A percentile compares a stretch with the other conserved stretches of the same genome.
Evolutionary conservation across 495 filamentous ascomycete species (phyloP).

Genomic region (Aspergillus conjunctus): DNA sequence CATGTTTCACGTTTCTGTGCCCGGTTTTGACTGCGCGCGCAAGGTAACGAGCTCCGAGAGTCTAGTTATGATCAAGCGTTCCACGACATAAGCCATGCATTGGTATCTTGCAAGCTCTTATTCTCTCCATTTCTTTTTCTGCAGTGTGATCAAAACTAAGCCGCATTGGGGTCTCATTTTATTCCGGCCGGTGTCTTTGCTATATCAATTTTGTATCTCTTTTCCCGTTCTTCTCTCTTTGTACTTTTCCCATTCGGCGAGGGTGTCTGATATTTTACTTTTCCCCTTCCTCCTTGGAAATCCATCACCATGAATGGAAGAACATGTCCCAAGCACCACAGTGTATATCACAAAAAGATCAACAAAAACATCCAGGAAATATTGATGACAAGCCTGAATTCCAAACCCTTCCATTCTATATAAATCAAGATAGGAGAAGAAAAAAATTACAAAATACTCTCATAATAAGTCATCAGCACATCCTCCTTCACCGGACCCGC

Average conservation of each 20-base stretch:
- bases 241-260: background rate
- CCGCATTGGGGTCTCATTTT: background rate
- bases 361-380: conserved; percentile 2
- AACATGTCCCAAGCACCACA: conserved; percentile 16
- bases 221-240: background rate
- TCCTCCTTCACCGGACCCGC: conserved; percentile 38
- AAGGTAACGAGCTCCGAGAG: conserved; percentile 16
- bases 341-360: conserved; percentile 36
- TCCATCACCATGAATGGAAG: background rate
- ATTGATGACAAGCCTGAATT: background rate
- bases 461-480: conserved; percentile 54
- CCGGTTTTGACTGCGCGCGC: conserved; percentile 13
- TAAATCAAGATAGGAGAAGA: background rate
- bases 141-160: background rate
- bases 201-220: background rate
- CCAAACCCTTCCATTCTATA: background rate
- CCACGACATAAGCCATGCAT: conserved; percentile 19
- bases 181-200: background rate
- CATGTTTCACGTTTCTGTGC: conserved; percentile 24
- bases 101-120: conserved; percentile 21
- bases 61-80: conserved; percentile 22
- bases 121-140: conserved; percentile 4
- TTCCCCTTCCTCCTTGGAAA: background rate
- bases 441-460: conserved; percentile 40
- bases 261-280: background rate